phyloP scores from a whole-genome alignment of 1,284 basidiomycete species.

The Cryptococcus sp. region DNA sequence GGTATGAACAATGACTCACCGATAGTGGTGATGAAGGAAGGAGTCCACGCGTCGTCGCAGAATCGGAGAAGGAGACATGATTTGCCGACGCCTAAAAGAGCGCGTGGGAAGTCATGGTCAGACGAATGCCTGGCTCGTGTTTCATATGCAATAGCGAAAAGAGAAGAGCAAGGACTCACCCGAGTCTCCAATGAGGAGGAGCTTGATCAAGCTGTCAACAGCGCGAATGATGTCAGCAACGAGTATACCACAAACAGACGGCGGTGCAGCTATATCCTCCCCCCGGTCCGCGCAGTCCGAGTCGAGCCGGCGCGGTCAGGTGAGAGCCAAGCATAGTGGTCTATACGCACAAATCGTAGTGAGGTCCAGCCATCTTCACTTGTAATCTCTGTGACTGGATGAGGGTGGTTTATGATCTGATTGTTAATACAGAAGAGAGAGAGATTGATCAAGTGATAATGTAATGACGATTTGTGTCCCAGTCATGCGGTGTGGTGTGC shows the following conservation, averaged over 20 bases:
- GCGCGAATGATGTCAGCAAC: background rate
- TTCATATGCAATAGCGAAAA: background rate
- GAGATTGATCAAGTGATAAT: conserved; percentile 3
- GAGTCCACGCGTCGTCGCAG: conserved; percentile 99
- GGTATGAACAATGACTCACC: conserved; percentile 49
- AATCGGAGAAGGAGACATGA: conserved; percentile 97
- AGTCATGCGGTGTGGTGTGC: too few species aligned
- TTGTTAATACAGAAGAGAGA: background rate
- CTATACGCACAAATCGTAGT: conserved; percentile 53
- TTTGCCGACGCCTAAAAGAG: conserved; percentile 82
- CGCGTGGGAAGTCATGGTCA: background rate
- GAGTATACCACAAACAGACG: too few species aligned
- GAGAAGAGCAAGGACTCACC: conserved; percentile 58
- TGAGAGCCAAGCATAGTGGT: background rate
- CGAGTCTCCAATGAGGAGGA: conserved; percentile 94
- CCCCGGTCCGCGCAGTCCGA: background rate
- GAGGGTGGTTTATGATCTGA: background rate
- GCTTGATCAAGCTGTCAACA: conserved; percentile 76
- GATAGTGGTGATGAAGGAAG: conserved; percentile 99
- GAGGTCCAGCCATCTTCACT: conserved; percentile 47
- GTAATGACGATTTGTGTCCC: background rate
- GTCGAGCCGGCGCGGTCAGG: background rate
- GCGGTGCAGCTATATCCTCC: background rate
- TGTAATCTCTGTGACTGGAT: conserved; percentile 6
- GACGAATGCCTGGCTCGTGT: background rate